Evolutionary conservation across 345 rosid genomes (phyloP), one percentile per base, ranked within the genome.

Genomic region (Eucalyptus rudis): DNA sequence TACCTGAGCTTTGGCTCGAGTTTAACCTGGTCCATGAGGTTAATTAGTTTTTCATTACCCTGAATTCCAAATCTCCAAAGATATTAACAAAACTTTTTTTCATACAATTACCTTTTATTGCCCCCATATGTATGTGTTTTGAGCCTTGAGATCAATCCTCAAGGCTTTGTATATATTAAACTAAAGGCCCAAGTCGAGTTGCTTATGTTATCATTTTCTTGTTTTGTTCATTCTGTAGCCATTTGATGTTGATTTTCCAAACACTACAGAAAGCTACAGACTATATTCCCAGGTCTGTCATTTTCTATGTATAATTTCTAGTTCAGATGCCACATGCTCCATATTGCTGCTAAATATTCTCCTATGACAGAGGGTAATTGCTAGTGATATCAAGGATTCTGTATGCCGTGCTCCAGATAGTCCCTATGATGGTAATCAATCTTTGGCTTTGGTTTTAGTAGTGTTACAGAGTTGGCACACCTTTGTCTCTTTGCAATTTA

Each of bases 371-470:
- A 95, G 97, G 91, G 95, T 94, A 87, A 97, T 98, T 91, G 99
- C 96, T 84, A 94, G 98, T 93, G 99, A 98, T 92, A 96, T 98
- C 94, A 98, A 97, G 93, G 99, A 98, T 93, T 95, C 97, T 22
- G 97, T 98, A 40, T 98, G 98, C 86, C 96, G 99, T 54, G 99
- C 98, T 64, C 99, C 99, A 59, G 99, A 98, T 94, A 96, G 98
- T 90, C 97, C 98, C 44, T 98, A 97, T 92, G 99, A 98, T 91
- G 99, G 99, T 98, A 66, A 86, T 91, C 56, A 62, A 88, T 71
- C 44, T 71, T 71, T 71, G 83, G 45, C 83, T 71, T 40, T 71
- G 83, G 3, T 64, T 51, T 51, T 51, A 51, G 54, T 51, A 98
- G 59, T 50, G 86, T 49, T 49, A n/a, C 33, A 62, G 68, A 62